Evolutionary conservation across 106 monocot species (phyloP).

Genomic region (Dendrobium officinale): DNA sequence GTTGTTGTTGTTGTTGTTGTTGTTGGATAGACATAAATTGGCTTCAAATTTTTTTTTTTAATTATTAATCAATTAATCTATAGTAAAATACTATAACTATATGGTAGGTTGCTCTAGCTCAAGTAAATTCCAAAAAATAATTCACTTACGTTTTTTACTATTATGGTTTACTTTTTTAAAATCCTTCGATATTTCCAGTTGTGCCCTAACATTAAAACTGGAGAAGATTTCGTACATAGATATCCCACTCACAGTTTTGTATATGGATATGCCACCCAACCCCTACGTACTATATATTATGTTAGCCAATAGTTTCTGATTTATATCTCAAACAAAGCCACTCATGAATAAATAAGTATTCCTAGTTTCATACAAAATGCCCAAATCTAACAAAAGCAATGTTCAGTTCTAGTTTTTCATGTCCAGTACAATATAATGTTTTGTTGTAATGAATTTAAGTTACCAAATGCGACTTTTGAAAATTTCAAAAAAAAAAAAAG

Average conservation of each 20-base stretch:
- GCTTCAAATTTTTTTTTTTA: not conserved
- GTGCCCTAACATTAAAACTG: not conserved
- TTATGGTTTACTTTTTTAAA: not conserved
- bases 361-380: not conserved
- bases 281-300: no score
- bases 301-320: not conserved
- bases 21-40: not conserved
- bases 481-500: no score
- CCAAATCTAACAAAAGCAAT: not conserved
- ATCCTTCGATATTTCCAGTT: not conserved
- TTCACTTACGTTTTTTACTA: not conserved
- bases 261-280: no score
- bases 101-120: not conserved
- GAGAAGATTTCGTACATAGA: no score
- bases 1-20: no score
- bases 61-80: not conserved
- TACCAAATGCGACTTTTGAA: not conserved
- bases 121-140: not conserved
- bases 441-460: not conserved
- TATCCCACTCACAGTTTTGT: no score
- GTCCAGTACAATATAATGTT: not conserved
- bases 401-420: not conserved
- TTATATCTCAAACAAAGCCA: not conserved
- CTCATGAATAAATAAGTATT: not conserved
- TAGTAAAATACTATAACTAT: not conserved